Evolutionary conservation across 768 basidiomycete genomes (phyloP).

Genomic region (Mycena latifolia): DNA sequence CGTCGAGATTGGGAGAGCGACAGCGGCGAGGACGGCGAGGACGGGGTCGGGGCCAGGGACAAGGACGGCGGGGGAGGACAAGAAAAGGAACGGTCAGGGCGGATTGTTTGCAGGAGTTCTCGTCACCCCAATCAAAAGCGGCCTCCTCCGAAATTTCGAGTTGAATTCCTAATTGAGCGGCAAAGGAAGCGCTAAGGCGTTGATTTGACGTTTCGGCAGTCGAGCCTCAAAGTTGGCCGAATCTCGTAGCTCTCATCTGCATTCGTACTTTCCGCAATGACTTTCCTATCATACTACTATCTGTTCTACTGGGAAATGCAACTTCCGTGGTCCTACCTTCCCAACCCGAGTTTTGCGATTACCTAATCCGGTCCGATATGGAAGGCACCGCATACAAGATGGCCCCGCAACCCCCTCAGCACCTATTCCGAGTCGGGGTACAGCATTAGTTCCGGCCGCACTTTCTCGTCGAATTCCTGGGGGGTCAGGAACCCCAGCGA

Average conservation of each 20-base stretch:
- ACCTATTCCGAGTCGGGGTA: conserved; percentile 55
- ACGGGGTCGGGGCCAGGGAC: background rate
- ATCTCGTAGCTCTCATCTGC: background rate
- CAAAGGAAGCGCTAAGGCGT: no score
- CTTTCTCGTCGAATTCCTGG: conserved; percentile 96
- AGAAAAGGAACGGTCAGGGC: background rate
- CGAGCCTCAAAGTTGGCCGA: background rate
- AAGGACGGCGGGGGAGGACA: background rate
- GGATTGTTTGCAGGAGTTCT: no score
- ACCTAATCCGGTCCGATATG: background rate
- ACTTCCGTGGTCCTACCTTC: background rate
- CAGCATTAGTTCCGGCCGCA: conserved; percentile 92
- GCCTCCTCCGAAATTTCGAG: no score
- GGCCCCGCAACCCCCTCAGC: background rate
- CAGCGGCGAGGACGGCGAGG: conserved; percentile 20
- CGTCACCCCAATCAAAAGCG: no score
- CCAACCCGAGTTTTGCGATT: background rate
- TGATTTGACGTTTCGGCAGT: no score
- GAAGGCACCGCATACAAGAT: background rate
- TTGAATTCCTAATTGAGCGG: no score
- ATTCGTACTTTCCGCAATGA: conserved; percentile 38
- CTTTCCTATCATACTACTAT: conserved; percentile 30
- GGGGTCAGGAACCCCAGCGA: conserved; percentile 85
- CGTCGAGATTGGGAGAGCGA: background rate
- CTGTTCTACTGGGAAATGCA: background rate